Evolutionary conservation across 2,329 filamentous ascomycete species (phyloP).

Genomic region (Cytospora piceicola): DNA sequence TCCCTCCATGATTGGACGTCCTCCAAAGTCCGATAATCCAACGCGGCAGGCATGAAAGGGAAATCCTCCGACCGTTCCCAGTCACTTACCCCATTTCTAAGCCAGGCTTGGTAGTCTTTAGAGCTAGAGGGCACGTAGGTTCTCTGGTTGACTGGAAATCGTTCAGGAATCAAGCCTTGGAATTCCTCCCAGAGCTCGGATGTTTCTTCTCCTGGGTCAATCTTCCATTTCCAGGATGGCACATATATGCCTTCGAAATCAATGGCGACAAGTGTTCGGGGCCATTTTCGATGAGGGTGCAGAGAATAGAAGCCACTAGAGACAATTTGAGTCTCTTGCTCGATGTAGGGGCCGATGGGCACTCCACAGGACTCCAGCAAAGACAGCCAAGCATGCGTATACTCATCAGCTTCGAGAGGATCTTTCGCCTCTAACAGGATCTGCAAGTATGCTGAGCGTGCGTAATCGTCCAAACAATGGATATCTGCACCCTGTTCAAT

Average conservation of each 20-base stretch:
- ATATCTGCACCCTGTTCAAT: not conserved
- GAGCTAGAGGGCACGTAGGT: not conserved
- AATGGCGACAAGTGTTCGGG: not conserved
- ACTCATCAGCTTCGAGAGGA: not conserved
- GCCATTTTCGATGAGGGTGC: not conserved
- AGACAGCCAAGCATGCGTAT: not conserved
- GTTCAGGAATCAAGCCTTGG: not conserved
- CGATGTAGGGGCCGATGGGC: not conserved
- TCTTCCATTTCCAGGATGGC: not conserved
- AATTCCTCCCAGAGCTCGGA: not conserved
- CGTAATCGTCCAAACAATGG: not conserved
- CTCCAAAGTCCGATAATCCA: not conserved
- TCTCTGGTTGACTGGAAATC: fast-evolving
- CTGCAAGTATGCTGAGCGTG: not conserved
- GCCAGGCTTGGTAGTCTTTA: not conserved
- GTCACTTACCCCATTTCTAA: fast-evolving
- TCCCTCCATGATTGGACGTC: fast-evolving
- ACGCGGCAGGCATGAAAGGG: not conserved
- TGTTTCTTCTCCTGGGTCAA: too few relatives aligned
- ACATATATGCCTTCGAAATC: not conserved
- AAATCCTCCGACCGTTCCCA: fast-evolving
- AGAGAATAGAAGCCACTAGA: not conserved
- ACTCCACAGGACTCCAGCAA: conserved; percentile 2
- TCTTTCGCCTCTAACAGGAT: fast-evolving
- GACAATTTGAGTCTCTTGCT: not conserved